A percentile compares a stretch with the other conserved stretches of the same genome.
phyloP scores from a whole-genome alignment of 116 monocot species.

The Phalaenopsis hybrid region DNA sequence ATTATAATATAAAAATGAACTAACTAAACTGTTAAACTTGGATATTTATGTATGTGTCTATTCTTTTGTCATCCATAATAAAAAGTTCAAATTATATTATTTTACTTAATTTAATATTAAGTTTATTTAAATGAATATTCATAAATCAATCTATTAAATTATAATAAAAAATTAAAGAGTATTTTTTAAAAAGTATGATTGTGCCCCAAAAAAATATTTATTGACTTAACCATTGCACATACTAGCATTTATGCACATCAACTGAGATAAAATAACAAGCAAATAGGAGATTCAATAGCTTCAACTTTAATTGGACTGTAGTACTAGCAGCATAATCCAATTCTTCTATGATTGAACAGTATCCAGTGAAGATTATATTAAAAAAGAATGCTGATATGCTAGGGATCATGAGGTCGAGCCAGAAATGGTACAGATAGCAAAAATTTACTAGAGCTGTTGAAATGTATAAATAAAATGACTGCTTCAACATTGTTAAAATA shows the following conservation, averaged over 20 bases:
- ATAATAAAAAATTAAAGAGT: too few species aligned
- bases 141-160: too few species aligned
- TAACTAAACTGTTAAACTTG: too few species aligned
- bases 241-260: neutral
- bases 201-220: too few species aligned
- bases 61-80: too few species aligned
- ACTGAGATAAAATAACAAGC: neutral
- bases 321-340: constrained; percentile 1
- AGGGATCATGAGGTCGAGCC: neutral
- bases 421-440: neutral
- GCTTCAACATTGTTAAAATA: neutral
- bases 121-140: too few species aligned
- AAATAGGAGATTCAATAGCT: neutral
- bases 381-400: neutral
- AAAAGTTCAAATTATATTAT: too few species aligned
- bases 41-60: too few species aligned
- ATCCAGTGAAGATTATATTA: neutral
- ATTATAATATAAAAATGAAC: too few species aligned
- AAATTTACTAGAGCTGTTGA: neutral
- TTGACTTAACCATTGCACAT: neutral
- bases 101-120: too few species aligned
- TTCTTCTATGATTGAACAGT: neutral
- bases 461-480: neutral
- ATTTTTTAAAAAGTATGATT: too few species aligned
- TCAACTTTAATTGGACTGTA: neutral